Evolutionary conservation across 495 filamentous ascomycete genomes (phyloP), one percentile per base, ranked within the genome.

Genomic region (Xanthoparmelia taractica): DNA sequence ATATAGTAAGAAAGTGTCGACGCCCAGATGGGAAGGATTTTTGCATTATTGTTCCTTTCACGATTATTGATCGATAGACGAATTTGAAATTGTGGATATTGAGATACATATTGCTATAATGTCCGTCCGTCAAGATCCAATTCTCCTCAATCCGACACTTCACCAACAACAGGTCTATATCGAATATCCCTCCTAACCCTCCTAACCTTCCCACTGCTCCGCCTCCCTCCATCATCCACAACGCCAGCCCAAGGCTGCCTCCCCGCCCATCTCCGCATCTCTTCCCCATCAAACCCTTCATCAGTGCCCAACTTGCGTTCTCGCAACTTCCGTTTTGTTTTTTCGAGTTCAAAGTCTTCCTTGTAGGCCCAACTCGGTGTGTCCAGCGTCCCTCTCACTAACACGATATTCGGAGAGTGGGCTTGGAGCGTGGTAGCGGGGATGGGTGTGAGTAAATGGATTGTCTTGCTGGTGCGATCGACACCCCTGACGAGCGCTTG

Each of bases 341-440:
- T 63, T 62, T 41, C 57, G 33, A 60, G 58, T 31, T 68, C 45
- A 40, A 67, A 17, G 15, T 63, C 64, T 73, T 77, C 67, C 64
- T 73, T 37, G 62, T 63, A 58, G 52, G 78, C 78, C 80, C 79
- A 82, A 37, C 78, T 78, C 3, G 80, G 80, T 45, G 74, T 79
- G 67, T 82, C 82, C 17, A 84, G 60, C 34, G 75, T 73, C 0
- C 83, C 83, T 33, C 81, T 74, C 12, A 84, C 80, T 2, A 85
- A 73, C 41, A 85, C 73, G 8, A 85, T 70, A 23, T 68, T 74
- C 10, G 69, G 59, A 27, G 76, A 71, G 0, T 73, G 73, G 37
- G 75, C 54, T 33, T 75, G 68, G 11, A 80, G 60, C 4, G 72
- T 64, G 10, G 67, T 68, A n/a, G 66, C 47, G 2, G 78, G 66